Conservation (phyloP, 2,329 filamentous ascomycete genomes). For the Bipolaris oryzae region DNA sequence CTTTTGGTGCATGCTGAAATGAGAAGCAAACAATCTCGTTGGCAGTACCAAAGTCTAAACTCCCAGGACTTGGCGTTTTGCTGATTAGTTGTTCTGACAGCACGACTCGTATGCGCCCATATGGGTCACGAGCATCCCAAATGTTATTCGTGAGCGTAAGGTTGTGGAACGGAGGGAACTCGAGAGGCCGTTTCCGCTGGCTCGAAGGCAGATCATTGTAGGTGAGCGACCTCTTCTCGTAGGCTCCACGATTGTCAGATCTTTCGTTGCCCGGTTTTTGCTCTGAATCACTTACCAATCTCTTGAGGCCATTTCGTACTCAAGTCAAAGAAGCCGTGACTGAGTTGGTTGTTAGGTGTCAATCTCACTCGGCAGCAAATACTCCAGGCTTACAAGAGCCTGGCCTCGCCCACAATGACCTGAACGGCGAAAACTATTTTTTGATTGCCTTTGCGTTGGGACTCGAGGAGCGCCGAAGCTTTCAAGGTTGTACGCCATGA, state of each 20-base stretch:
- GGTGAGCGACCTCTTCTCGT: slow-evolving; percentile 32
- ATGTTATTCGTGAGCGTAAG: slow-evolving; percentile 71
- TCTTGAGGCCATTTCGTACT: slow-evolving; percentile 40
- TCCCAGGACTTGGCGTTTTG: slow-evolving; percentile 25
- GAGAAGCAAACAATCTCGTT: slow-evolving; percentile 79
- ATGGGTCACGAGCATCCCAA: slow-evolving; percentile 73
- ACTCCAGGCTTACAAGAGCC: slow-evolving; percentile 37
- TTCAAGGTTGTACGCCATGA: slow-evolving; percentile 38
- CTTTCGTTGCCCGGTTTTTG: too few relatives aligned
- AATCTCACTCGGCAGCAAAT: slow-evolving; percentile 7
- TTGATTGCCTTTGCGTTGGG: slow-evolving; percentile 28
- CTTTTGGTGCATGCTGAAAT: slow-evolving; percentile 81
- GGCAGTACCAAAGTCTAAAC: slow-evolving; percentile 62
- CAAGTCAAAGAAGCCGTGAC: slow-evolving; percentile 37
- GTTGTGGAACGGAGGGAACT: slow-evolving; percentile 74
- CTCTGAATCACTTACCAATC: slow-evolving; percentile 27
- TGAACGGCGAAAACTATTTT: slow-evolving; percentile 38
- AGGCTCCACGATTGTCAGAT: slow-evolving; percentile 20
- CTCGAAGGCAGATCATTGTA: slow-evolving; percentile 57
- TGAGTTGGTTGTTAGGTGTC: slow-evolving; percentile 31
- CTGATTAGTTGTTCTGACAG: slow-evolving; percentile 72
- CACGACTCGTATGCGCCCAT: slow-evolving; percentile 77
- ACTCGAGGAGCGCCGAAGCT: slow-evolving; percentile 36
- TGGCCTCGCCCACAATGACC: slow-evolving; percentile 37
- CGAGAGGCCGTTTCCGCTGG: slow-evolving; percentile 60